These are phyloP conservation scores for Boletus subparvulus DNA, from an alignment of 768 basidiomycete species.

Conservation along the genomic window DNA sequence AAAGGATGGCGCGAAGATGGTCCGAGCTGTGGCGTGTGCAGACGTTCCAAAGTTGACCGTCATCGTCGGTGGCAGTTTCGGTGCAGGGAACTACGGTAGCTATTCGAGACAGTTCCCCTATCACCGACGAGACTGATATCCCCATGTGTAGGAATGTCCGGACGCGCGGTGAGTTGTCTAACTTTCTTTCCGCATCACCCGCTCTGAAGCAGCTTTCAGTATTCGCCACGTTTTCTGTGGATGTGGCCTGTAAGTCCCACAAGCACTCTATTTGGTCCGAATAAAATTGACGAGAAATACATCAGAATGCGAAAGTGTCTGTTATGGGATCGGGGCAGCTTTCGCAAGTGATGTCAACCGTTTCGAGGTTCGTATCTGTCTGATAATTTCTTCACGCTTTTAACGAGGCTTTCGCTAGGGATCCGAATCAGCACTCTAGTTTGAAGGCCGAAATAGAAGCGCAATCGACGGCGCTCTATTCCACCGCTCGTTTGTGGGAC, in stretches of 20 bases:
- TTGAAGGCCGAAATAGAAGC: constrained; percentile 82
- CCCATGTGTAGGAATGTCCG: constrained; percentile 73
- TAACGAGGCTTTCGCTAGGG: constrained; percentile 42
- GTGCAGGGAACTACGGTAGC: constrained; percentile 93
- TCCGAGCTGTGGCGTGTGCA: constrained; percentile 90
- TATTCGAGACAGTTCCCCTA: constrained; percentile 2
- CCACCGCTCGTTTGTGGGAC: constrained; percentile 92
- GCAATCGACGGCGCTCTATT: constrained; percentile 85
- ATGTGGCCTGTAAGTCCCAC: constrained; percentile 86
- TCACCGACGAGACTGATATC: constrained; percentile 11
- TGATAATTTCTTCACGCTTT: background rate
- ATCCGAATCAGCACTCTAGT: constrained; percentile 72
- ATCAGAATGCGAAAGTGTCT: constrained; percentile 84
- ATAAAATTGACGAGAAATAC: constrained; percentile 1
- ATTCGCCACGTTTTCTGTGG: constrained; percentile 93
- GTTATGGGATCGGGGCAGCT: constrained; percentile 96
- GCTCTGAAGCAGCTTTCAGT: constrained; percentile 43
- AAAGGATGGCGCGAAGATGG: constrained; percentile 95
- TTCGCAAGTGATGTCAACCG: constrained; percentile 88
- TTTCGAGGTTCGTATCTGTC: constrained; percentile 62
- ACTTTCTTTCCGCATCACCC: background rate
- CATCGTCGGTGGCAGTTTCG: constrained; percentile 90
- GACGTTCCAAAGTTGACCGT: constrained; percentile 95
- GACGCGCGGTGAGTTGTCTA: constrained; percentile 69
- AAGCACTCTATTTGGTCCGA: constrained; percentile 2